Evolutionary conservation across 768 basidiomycete genomes (phyloP), one percentile per base, ranked within the genome.

Genomic region (Suillus sp.): DNA sequence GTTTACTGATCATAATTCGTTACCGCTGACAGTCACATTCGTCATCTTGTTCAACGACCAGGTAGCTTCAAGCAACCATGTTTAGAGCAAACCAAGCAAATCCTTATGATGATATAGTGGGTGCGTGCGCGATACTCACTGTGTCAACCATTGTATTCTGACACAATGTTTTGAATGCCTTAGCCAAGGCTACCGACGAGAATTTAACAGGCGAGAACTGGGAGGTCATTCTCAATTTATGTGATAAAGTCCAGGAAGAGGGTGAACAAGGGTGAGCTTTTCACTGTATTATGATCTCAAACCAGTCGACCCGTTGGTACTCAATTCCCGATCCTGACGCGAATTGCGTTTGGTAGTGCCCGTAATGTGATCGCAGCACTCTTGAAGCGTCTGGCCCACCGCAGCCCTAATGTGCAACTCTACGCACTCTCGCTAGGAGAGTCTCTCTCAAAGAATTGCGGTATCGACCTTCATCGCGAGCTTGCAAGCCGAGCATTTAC

Each of bases 171-270:
- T 62, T 22, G 40, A 32, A 38, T 27, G 2, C 16, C 22, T 56
- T 76, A 97, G 96, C 78, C 70, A 96, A 97, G 78, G 92, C 96
- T 38, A 99, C 97, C n/a, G 94, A 96, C 75, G 97, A 99, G 84
- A 95, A 95, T 75, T 81, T 96, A 63, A 96, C 96, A 0, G 82
- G 84, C 61, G 96, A 97, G 79, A 93, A 97, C 76, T 99, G 97
- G 97, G 95, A 95, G 73, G 81, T 95, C 63, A 93, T 96, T 66
- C 73, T 98, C 56, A 94, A 92, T 69, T 77, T 99, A n/a, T 97
- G 95, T 69, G 97, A 99, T 80, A 97, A 97, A 77, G 95, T 99
- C 7, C 81, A 83, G 35, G 95, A 95, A 14, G 96, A 99, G 66
- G 91, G 93, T 2, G 86, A 90, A 71, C 77, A 83, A 54, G 96